Evolutionary conservation across 1,139 yeast species (phyloP).

Genomic region (Magnusiomyces ingens): DNA sequence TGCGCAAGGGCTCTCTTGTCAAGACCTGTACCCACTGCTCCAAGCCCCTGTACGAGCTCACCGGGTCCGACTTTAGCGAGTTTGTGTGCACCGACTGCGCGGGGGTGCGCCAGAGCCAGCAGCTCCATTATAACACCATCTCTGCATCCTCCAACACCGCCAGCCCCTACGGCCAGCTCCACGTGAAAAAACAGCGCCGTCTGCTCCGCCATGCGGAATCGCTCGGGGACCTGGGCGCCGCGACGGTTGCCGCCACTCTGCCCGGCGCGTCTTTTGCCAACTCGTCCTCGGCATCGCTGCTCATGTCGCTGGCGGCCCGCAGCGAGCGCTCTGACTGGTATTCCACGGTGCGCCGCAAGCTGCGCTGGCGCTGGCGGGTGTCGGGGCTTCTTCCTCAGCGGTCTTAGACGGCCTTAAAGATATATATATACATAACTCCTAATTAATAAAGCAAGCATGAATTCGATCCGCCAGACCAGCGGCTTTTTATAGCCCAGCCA

Average conservation of each 20-base stretch:
- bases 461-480: no score
- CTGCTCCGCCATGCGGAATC: not conserved
- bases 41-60: slow-evolving; percentile 7
- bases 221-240: not conserved
- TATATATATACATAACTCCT: no score
- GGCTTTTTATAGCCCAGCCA: no score
- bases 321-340: slow-evolving; percentile 8
- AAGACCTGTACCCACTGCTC: slow-evolving; percentile 11
- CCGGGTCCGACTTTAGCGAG: slow-evolving; percentile 8
- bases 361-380: slow-evolving; percentile 13
- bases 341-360: slow-evolving; percentile 4
- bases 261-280: not conserved
- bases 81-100: slow-evolving; percentile 12
- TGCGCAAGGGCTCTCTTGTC: slow-evolving; percentile 9
- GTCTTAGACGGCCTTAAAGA: no score
- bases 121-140: not conserved
- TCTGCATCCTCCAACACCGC: not conserved
- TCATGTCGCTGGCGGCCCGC: not conserved
- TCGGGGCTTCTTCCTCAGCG: slow-evolving; percentile 10
- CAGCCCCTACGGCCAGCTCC: not conserved
- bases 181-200: not conserved
- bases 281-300: not conserved
- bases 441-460: no score
- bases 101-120: slow-evolving; percentile 6
- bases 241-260: not conserved